A percentile compares a stretch with the other conserved stretches of the same genome.
These are phyloP conservation scores for Yarrowia sp. DNA, from an alignment of 805 yeast genomes.

Conservation along the genomic window DNA sequence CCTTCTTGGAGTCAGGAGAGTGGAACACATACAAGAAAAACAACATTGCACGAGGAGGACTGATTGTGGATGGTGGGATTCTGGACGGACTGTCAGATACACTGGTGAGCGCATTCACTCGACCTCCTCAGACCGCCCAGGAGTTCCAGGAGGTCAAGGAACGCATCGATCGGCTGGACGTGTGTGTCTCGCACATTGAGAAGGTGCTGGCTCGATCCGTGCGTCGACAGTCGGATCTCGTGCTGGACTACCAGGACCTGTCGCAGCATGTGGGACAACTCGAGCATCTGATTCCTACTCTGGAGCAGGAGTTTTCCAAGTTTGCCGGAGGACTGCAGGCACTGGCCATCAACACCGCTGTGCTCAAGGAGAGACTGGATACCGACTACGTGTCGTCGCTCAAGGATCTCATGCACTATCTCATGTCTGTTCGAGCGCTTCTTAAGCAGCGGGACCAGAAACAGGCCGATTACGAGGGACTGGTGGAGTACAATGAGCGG, in stretches of 20 bases:
- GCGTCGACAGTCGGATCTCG: constrained; percentile 73
- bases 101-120: constrained; percentile 91
- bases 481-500: constrained; percentile 77
- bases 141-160: constrained; percentile 86
- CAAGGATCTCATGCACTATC: constrained; percentile 86
- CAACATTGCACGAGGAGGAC: constrained; percentile 27
- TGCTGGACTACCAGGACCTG: constrained; percentile 74
- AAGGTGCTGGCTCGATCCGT: constrained; percentile 75
- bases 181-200: constrained; percentile 79
- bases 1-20: constrained; percentile 74
- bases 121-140: constrained; percentile 65
- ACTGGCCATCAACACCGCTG: constrained; percentile 54
- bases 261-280: constrained; percentile 72
- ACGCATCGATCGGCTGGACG: constrained; percentile 81
- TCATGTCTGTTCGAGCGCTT: constrained; percentile 66
- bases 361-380: constrained; percentile 64
- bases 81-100: constrained; percentile 88
- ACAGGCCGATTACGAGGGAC: constrained; percentile 86
- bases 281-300: constrained; percentile 61
- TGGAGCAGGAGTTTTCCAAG: constrained; percentile 51
- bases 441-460: constrained; percentile 88
- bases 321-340: constrained; percentile 59
- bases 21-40: constrained; percentile 66
- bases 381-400: constrained; percentile 81
- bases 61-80: constrained; percentile 50